These are phyloP conservation scores for Talaromyces sp. DNA, from an alignment of 2,329 filamentous ascomycete species.

Conservation along the genomic window DNA sequence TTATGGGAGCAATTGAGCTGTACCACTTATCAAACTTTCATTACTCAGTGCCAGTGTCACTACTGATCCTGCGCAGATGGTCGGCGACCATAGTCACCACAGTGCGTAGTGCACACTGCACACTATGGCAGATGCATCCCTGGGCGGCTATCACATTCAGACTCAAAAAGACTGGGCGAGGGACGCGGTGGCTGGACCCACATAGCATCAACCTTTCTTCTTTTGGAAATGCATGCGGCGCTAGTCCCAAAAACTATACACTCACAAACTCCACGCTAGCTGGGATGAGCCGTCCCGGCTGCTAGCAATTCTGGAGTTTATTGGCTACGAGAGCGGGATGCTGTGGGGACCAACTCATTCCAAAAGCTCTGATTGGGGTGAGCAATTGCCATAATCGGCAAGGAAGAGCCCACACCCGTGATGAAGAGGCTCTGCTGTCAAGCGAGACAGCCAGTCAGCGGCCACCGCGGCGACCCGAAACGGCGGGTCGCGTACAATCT, in stretches of 20 bases:
- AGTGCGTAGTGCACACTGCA: no score
- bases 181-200: no score
- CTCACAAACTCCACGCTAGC: background rate
- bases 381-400: background rate
- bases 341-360: background rate
- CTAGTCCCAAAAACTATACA: background rate
- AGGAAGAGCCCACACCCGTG: background rate
- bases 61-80: background rate
- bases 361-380: background rate
- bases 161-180: background rate
- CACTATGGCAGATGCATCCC: background rate
- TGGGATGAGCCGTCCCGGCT: background rate
- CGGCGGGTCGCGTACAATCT: background rate
- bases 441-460: background rate
- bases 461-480: background rate
- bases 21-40: no score
- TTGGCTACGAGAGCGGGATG: background rate
- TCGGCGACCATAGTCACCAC: no score
- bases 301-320: background rate
- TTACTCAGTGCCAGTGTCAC: no score
- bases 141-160: background rate
- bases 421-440: constrained; percentile 1
- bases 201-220: background rate
- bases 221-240: background rate
- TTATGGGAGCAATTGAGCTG: background rate